phyloP scores from a whole-genome alignment of 108 stramenopile genomes.

The Phaeodactylum tricornutum region DNA sequence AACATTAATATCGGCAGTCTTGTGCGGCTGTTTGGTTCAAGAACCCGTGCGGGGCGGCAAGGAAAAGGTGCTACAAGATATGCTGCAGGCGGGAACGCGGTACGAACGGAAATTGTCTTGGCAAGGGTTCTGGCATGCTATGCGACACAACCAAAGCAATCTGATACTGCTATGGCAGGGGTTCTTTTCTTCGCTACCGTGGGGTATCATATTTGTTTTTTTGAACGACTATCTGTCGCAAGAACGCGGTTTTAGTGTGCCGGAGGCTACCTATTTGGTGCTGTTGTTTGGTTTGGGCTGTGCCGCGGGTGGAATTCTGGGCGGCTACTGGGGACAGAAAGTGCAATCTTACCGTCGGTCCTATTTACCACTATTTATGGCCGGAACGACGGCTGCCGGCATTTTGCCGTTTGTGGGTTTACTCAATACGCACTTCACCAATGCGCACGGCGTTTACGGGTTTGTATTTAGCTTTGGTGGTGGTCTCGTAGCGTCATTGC shows the following conservation, averaged over 20 bases:
- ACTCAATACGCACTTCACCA: slow-evolving; percentile 32
- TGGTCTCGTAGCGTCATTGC: slow-evolving; percentile 46
- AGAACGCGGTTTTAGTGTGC: slow-evolving; percentile 50
- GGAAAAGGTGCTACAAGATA: slow-evolving; percentile 49
- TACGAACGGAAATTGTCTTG: slow-evolving; percentile 62
- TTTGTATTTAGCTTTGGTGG: slow-evolving; percentile 29
- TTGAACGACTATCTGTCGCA: slow-evolving; percentile 60
- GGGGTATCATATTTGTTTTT: slow-evolving; percentile 64
- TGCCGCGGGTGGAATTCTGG: slow-evolving; percentile 48
- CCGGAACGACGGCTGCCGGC: slow-evolving; percentile 31
- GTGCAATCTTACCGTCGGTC: slow-evolving; percentile 22
- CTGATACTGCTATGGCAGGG: slow-evolving; percentile 42
- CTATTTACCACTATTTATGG: slow-evolving; percentile 50
- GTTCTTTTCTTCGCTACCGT: slow-evolving; percentile 51
- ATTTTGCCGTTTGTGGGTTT: slow-evolving; percentile 45
- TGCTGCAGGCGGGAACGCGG: slow-evolving; percentile 37
- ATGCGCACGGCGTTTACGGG: slow-evolving; percentile 25
- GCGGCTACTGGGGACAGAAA: slow-evolving; percentile 40
- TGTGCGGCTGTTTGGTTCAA: slow-evolving; percentile 35
- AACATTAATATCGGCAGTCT: slow-evolving; percentile 18
- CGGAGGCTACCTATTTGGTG: slow-evolving; percentile 51
- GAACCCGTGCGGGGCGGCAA: slow-evolving; percentile 65
- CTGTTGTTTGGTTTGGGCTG: slow-evolving; percentile 47
- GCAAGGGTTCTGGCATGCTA: slow-evolving; percentile 43
- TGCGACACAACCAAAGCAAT: slow-evolving; percentile 41